Evolutionary conservation across 768 basidiomycete species (phyloP), one percentile per base, ranked within the genome.

Genomic region (Fomitopsis serialis): DNA sequence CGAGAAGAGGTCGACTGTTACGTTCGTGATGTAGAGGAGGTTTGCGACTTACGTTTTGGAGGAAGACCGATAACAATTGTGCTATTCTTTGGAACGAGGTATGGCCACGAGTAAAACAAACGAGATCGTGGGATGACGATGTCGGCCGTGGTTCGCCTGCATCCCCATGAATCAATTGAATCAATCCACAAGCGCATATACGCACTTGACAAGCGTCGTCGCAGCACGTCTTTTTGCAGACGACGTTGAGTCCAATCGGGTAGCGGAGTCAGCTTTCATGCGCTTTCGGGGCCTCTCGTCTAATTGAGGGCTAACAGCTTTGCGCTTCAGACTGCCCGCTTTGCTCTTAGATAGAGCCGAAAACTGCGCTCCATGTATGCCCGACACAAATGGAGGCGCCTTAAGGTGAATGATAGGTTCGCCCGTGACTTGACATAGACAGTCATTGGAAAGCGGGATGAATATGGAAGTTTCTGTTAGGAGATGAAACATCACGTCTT

Each of bases 351-450:
- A 32, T 5, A 32, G 29, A 32, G 29, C 6, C 29, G 11, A 32
- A 11, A 6, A 6, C 29, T 32, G 29, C 11, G 11, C 6, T 32
- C 29, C 29, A 11, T 32, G 29, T 6, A 36, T 2, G 13, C 44
- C 29, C 15, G 19, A 27, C 3, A 45, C 21, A 10, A 46, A 17
- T 2, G 29, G 44, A 25, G 57, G 51, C 13, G 61, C 58, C 13
- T 68, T 70, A 1, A 72, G 58, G 35, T 77, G 74, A 23, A 82
- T 71, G 22, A 96, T 65, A 0, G 89, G 85, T 34, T 74, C 73
- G 3, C 95, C 95, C 0, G 85, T 81, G 53, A 97, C 65, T 67
- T 98, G 95, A 56, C 88, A 88, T 35, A 86, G 78, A 63, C 92
- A 95, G 19, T 81, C 83, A 62, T 97, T 96, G 0, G 88, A 87